These are phyloP conservation scores for Pseudocercospora eumusae DNA, from an alignment of 2,329 filamentous ascomycete genomes.

Conservation along the genomic window DNA sequence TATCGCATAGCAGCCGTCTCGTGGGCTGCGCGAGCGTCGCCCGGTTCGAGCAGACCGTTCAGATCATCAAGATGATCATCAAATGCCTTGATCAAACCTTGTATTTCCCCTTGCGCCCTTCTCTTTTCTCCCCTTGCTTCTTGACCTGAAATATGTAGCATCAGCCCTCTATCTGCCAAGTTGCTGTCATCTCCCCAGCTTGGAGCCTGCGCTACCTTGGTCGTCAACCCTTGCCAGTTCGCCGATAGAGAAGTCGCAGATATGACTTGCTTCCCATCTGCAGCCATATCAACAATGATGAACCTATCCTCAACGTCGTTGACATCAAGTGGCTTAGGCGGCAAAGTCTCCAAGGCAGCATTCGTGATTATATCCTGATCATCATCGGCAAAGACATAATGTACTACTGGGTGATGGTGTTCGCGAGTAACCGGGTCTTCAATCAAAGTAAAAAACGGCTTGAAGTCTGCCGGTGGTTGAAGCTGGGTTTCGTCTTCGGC, in stretches of 20 bases:
- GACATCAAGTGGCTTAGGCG: slow-evolving; percentile 24
- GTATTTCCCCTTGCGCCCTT: slow-evolving; percentile 40
- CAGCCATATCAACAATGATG: slow-evolving; percentile 57
- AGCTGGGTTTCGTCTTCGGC: slow-evolving; percentile 23
- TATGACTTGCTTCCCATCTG: slow-evolving; percentile 56
- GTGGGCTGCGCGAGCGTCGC: background rate
- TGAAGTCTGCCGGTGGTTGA: slow-evolving; percentile 56
- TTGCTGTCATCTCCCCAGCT: slow-evolving; percentile 58
- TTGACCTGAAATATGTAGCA: slow-evolving; percentile 63
- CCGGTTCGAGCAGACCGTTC: slow-evolving; percentile 37
- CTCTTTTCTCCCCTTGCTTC: slow-evolving; percentile 35
- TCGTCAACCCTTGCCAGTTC: slow-evolving; percentile 68
- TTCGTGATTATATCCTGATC: slow-evolving; percentile 74
- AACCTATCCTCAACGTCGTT: slow-evolving; percentile 54
- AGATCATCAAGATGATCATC: slow-evolving; percentile 41
- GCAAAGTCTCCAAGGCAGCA: slow-evolving; percentile 58
- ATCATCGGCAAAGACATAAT: slow-evolving; percentile 93
- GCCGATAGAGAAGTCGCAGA: slow-evolving; percentile 71
- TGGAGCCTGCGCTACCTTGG: slow-evolving; percentile 59
- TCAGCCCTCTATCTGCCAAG: slow-evolving; percentile 49
- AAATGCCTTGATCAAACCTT: slow-evolving; percentile 42
- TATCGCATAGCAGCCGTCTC: background rate
- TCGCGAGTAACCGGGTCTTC: slow-evolving; percentile 72
- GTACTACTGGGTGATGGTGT: slow-evolving; percentile 79
- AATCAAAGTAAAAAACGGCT: slow-evolving; percentile 82